phyloP scores from a whole-genome alignment of 2,329 filamentous ascomycete genomes.

The Metarhizium brunneum region DNA sequence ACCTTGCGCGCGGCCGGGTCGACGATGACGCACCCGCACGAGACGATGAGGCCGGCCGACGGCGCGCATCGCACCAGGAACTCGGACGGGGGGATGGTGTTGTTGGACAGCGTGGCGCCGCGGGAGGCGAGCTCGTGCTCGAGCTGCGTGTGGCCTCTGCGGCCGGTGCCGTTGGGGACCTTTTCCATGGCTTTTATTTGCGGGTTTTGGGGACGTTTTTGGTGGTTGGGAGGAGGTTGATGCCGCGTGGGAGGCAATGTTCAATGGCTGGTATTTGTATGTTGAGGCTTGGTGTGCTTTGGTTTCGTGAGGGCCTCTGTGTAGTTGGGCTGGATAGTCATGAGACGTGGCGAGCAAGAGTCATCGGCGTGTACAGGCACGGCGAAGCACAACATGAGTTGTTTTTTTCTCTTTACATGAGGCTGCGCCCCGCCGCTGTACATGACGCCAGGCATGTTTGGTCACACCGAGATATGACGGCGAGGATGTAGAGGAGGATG shows the following conservation, averaged over 20 bases:
- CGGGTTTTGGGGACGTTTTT: too few species aligned
- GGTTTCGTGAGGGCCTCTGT: too few species aligned
- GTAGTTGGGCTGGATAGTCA: neutral
- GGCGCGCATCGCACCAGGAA: constrained; percentile 22
- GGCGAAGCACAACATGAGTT: neutral
- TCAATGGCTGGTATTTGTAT: too few species aligned
- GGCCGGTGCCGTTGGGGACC: neutral
- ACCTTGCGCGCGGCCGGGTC: constrained; percentile 26
- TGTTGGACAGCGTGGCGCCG: neutral
- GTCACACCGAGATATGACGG: neutral
- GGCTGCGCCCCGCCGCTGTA: neutral
- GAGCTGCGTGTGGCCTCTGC: neutral
- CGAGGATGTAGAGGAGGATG: neutral
- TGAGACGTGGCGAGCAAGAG: neutral
- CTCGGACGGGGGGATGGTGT: neutral
- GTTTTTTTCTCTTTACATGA: neutral
- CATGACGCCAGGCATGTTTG: neutral
- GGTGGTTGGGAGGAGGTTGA: too few species aligned
- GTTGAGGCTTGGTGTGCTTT: too few species aligned
- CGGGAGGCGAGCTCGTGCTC: neutral
- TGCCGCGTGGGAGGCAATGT: too few species aligned
- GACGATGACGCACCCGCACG: constrained; percentile 37
- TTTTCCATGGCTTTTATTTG: too few species aligned
- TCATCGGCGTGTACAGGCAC: neutral
- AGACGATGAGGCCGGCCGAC: constrained; percentile 33